Evolutionary conservation across 2,329 filamentous ascomycete genomes (phyloP), one percentile per base, ranked within the genome.

Genomic region (Scytalidium sp.): DNA sequence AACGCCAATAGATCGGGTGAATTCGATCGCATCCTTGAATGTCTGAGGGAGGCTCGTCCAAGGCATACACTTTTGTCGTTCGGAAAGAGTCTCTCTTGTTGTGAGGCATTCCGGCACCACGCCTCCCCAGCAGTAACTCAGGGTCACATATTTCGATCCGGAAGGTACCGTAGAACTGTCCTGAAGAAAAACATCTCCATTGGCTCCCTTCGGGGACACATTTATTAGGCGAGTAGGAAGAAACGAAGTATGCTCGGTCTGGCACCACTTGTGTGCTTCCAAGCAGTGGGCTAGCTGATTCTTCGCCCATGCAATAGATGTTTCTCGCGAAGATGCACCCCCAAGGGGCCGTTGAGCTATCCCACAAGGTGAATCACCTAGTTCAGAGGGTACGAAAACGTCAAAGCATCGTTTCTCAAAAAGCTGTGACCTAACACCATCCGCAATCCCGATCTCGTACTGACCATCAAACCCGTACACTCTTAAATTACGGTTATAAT

Each of bases 91-190:
- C 4, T 49, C 50, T 11, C 47, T 52, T 21, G 50, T 54, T 43
- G 52, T 56, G 22, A 54, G 48, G 13, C 32, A 36, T 5, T 36
- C 32, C 5, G 50, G 53, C 10, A 45, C 27, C 20, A 22, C 5
- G 3, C 29, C 22, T 3, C 53, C 53, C 53, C 53, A 56, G 25
- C 53, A 56, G 36, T 56, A 52, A 29, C 53, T 56, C 8, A 56
- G 49, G 23, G 51, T 51, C 11, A 50, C 17, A 36, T 56, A 56
- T 22, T 44, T 10, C 17, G 32, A 36, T 36, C 32, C 15, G 15
- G 32, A n/a, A 6, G 32, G 32, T 36, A 36, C 32, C 17, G 32
- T 36, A 15, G 32, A 36, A 15, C 32, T 36, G 15, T 36, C 32
- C 17, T 36, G 11, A 36, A 36, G 32, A n/a, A 36, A 36, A n/a